These are phyloP conservation scores for Hemisphaericaspora lyxosophila DNA, from an alignment of 1,139 yeast genomes.

Conservation along the genomic window DNA sequence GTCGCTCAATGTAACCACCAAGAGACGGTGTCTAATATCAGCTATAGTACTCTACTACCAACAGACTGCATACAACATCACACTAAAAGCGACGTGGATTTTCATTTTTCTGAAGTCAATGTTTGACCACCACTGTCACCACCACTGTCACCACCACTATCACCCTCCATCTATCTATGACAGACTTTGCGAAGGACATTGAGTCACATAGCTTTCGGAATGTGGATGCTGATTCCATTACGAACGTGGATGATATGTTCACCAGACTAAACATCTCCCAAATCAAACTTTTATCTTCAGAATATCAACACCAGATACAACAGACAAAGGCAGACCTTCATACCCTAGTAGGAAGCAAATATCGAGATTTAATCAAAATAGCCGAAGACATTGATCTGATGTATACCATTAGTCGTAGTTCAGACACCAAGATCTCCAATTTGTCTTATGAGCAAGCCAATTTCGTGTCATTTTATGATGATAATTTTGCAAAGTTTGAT, in stretches of 20 bases:
- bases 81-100: too few relatives aligned
- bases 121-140: background rate
- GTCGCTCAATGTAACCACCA: too few relatives aligned
- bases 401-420: constrained; percentile 37
- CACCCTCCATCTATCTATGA: constrained; percentile 1
- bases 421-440: constrained; percentile 30
- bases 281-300: constrained; percentile 32
- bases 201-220: background rate
- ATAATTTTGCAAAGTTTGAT: constrained; percentile 23
- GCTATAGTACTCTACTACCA: background rate
- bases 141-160: background rate
- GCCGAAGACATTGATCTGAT: constrained; percentile 67
- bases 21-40: background rate
- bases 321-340: constrained; percentile 43
- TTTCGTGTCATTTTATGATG: constrained; percentile 29
- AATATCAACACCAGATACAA: constrained; percentile 27
- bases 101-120: too few relatives aligned
- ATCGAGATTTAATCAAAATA: constrained; percentile 64
- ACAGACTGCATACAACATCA: background rate
- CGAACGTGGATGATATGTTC: constrained; percentile 32
- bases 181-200: constrained; percentile 3
- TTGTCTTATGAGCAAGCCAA: constrained; percentile 34
- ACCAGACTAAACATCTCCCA: constrained; percentile 32
- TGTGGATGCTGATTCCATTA: background rate
- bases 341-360: constrained; percentile 60